phyloP scores from a whole-genome alignment of 768 basidiomycete genomes.

The Candolleomyces eurysporus region DNA sequence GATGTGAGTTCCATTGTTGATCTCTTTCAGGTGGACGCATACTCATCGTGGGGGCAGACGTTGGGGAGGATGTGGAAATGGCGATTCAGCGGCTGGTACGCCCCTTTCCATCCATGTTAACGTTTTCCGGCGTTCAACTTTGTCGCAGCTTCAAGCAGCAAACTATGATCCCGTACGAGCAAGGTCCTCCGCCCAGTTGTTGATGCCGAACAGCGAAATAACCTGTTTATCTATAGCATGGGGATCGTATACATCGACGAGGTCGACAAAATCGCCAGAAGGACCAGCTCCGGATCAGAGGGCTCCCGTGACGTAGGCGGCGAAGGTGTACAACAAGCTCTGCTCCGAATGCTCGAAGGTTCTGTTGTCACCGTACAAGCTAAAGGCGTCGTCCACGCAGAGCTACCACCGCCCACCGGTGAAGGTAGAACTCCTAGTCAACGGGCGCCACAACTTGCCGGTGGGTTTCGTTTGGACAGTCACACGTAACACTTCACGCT shows the following conservation, averaged over 20 bases:
- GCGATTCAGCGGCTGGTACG: constrained; percentile 80
- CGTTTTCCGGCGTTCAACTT: not conserved
- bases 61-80: constrained; percentile 96
- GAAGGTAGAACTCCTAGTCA: constrained; percentile 46
- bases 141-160: constrained; percentile 75
- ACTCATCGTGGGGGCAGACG: constrained; percentile 49
- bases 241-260: constrained; percentile 98
- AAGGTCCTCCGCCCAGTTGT: constrained; percentile 44
- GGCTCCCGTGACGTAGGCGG: constrained; percentile 88
- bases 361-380: constrained; percentile 79
- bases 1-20: constrained; percentile 48
- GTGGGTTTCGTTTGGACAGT: constrained; percentile 21
- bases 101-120: not conserved
- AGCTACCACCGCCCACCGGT: constrained; percentile 34
- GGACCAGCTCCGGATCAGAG: constrained; percentile 56
- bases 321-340: constrained; percentile 93
- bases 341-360: constrained; percentile 94
- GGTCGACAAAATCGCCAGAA: constrained; percentile 87
- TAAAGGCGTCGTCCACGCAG: constrained; percentile 52
- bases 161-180: constrained; percentile 86
- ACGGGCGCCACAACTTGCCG: constrained; percentile 39
- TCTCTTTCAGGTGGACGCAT: constrained; percentile 9
- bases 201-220: not conserved
- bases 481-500: not conserved
- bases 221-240: constrained; percentile 48